A percentile compares a stretch with the other conserved stretches of the same genome.
Conservation (phyloP, 257 asterid species). For the Craterostigma plantagineum region DNA sequence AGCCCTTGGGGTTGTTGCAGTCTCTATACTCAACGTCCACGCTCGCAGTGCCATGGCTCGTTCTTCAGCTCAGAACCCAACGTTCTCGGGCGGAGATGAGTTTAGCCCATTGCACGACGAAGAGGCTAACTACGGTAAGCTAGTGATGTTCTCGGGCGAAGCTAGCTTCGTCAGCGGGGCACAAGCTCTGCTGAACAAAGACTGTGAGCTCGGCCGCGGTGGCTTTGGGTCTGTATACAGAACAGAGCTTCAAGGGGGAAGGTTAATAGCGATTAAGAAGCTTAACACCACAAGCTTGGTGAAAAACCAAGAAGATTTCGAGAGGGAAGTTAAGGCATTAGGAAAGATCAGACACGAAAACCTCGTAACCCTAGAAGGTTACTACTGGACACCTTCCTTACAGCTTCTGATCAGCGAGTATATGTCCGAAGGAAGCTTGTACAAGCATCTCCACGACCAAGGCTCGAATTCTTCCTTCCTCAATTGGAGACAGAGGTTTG, state of each 20-base stretch:
- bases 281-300: conserved; percentile 57
- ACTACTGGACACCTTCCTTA: conserved; percentile 69
- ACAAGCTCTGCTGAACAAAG: conserved; percentile 54
- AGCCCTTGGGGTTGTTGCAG: conserved; percentile 63
- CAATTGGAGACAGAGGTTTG: conserved; percentile 57
- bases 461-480: conserved; percentile 22
- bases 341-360: conserved; percentile 43
- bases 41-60: conserved; percentile 34
- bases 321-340: conserved; percentile 43
- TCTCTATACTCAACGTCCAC: conserved; percentile 53
- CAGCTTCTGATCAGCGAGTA: conserved; percentile 59
- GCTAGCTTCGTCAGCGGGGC: conserved; percentile 54
- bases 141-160: conserved; percentile 75
- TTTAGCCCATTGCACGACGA: conserved; percentile 47
- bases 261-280: conserved; percentile 64
- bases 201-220: conserved; percentile 71
- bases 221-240: conserved; percentile 69
- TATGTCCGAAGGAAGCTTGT: conserved; percentile 35
- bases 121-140: conserved; percentile 69
- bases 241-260: conserved; percentile 42
- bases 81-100: conserved; percentile 48
- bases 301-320: conserved; percentile 67
- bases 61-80: conserved; percentile 25
- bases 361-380: conserved; percentile 56
- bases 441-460: conserved; percentile 43